Conservation (phyloP, 352 stramenopile genomes). For the Blastocystis sp. region DNA sequence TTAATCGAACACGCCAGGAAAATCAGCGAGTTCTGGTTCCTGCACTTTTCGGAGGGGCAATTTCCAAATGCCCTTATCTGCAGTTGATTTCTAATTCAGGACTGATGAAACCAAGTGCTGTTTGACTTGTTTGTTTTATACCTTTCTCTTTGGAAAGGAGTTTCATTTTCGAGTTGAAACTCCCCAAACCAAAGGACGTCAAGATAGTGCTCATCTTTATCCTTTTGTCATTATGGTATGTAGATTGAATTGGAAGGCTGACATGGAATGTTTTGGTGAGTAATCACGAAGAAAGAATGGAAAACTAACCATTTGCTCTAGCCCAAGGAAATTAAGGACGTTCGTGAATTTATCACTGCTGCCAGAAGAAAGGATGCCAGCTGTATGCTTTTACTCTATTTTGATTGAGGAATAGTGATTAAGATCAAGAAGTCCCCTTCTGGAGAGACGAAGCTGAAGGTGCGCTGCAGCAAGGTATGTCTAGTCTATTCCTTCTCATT, state of each 20-base stretch:
- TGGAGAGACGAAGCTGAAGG: conserved; percentile 48
- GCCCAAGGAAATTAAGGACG: conserved; percentile 55
- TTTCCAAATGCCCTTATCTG: background rate
- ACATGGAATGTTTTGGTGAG: background rate
- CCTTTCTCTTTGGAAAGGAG: background rate
- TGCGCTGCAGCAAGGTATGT: conserved; percentile 44
- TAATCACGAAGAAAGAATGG: background rate
- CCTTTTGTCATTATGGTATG: background rate
- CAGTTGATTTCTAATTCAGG: conserved; percentile 28
- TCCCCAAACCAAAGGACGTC: background rate
- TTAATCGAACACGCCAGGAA: background rate
- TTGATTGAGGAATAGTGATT: background rate
- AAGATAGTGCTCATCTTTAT: background rate
- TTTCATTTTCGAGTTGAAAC: background rate
- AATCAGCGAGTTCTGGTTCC: background rate
- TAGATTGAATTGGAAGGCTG: background rate
- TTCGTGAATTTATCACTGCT: conserved; percentile 47
- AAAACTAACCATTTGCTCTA: background rate
- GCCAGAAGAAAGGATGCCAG: conserved; percentile 53
- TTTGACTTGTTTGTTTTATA: conserved; percentile 28
- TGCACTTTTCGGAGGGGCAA: background rate
- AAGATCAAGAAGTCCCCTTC: conserved; percentile 58
- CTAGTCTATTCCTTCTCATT: background rate
- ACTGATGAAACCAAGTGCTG: background rate
- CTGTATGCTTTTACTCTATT: background rate